phyloP scores from a whole-genome alignment of 2,329 filamentous ascomycete genomes.

The Colletotrichum theobromicola region DNA sequence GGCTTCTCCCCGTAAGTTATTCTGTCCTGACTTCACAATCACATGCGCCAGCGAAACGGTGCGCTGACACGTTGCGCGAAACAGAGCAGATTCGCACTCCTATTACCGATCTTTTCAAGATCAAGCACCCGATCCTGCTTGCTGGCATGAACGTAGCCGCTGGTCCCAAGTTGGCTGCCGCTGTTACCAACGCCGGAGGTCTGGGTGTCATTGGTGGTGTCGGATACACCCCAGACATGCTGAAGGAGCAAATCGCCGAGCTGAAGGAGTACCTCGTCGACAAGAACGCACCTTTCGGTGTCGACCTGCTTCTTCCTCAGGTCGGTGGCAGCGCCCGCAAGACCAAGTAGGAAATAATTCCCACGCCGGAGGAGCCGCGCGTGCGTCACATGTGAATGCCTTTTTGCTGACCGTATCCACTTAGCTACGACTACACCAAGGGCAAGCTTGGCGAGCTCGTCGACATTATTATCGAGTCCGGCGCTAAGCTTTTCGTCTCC shows the following conservation, averaged over 20 bases:
- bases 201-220: constrained; percentile 96
- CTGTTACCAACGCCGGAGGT: constrained; percentile 95
- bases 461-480: constrained; percentile 90
- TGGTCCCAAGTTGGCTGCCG: constrained; percentile 93
- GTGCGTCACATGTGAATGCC: background rate
- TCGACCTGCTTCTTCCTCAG: constrained; percentile 92
- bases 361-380: background rate
- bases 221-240: constrained; percentile 96
- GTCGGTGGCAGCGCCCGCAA: constrained; percentile 93
- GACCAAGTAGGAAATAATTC: constrained; percentile 70
- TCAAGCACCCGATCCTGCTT: constrained; percentile 94
- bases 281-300: constrained; percentile 94
- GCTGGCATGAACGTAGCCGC: constrained; percentile 99
- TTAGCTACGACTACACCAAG: constrained; percentile 99
- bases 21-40: background rate
- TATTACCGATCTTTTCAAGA: constrained; percentile 94
- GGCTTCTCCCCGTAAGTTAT: constrained; percentile 79
- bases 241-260: constrained; percentile 92
- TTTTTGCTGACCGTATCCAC: background rate
- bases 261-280: constrained; percentile 86
- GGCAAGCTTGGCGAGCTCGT: constrained; percentile 92
- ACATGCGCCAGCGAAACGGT: constrained; percentile 1
- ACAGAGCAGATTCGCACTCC: constrained; percentile 88
- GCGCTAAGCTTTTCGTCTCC: constrained; percentile 92
- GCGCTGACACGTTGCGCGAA: constrained; percentile 25